Evolutionary conservation across 1,284 basidiomycete genomes (phyloP), one percentile per base, ranked within the genome.

Genomic region (Leccinum cinnamomeum): DNA sequence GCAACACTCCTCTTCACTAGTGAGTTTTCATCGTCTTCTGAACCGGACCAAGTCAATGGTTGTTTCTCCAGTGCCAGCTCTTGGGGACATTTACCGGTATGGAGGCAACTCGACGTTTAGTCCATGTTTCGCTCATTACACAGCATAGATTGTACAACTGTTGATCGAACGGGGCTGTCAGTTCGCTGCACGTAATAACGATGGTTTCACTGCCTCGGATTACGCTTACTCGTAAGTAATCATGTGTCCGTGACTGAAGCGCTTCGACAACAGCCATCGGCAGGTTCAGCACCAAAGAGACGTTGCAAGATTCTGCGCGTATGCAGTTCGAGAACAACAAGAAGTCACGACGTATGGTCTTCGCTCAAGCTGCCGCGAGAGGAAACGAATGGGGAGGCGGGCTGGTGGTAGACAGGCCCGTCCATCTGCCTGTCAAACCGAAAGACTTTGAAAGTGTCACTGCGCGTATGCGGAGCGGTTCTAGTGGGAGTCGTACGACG

Each of bases 1-100:
- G 96, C 35, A 97, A 97, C 72, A 93, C 94, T 1, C 89, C 96
- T 14, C 78, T 98, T 58, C 96, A 98, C 75, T 95, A 95, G 92
- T 95, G 72, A 77, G 90, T 81, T 33, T 3, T 41, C 56, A 7
- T 14, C 16, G 28, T 55, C 57, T 50, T 41, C 39, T 58, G 53
- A 58, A 18, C 48, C 58, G 57, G 55, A 59, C 53, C 57, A 67
- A 46, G 67, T 58, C 54, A 53, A 65, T 56, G 37, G 61, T 61
- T 54, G 23, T 28, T 8, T 59, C 58, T 60, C 53, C 68, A 94
- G 91, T 75, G 92, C 92, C 16, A 92, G 91, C 69, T 84, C 91
- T 25, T 94, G 91, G 91, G 90, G 90, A 33, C 89, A 93, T 69
- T 80, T 92, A 68, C 78, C 89, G 56, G 91, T 92, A 73, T 79